phyloP scores from a whole-genome alignment of 148 eudicot species.

The Diospyros lotus region DNA sequence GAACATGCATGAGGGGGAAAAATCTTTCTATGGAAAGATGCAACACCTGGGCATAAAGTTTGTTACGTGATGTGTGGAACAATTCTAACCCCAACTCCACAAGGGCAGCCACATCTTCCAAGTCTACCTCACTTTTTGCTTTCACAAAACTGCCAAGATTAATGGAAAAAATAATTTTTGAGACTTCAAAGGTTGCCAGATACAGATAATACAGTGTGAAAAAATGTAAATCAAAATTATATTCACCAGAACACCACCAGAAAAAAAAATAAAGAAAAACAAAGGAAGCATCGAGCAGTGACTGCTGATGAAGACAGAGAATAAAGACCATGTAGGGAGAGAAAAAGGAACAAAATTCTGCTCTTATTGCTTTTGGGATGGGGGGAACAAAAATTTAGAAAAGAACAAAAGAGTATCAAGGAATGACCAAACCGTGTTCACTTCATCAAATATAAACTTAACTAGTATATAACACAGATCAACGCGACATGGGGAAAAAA shows the following conservation, averaged over 20 bases:
- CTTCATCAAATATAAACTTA: no score
- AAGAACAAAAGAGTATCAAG: no score
- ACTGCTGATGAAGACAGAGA: no score
- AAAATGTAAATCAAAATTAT: background rate
- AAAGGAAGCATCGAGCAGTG: background rate
- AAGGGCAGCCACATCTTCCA: slow-evolving; percentile 66
- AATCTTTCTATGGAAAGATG: slow-evolving; percentile 13
- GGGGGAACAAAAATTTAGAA: no score
- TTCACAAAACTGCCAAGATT: slow-evolving; percentile 58
- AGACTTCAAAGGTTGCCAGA: background rate
- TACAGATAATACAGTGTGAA: background rate
- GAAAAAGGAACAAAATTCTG: no score
- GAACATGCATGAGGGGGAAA: slow-evolving; percentile 1
- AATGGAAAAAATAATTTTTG: background rate
- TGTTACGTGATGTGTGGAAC: slow-evolving; percentile 52
- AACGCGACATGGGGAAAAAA: no score
- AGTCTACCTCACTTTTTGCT: slow-evolving; percentile 79
- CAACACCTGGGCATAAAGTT: slow-evolving; percentile 78
- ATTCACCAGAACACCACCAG: background rate
- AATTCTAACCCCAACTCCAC: slow-evolving; percentile 64
- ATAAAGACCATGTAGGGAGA: no score
- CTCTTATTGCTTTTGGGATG: no score
- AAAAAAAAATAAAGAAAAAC: background rate
- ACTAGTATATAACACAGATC: no score
- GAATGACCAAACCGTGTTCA: no score